A percentile compares a stretch with the other conserved stretches of the same genome.
phyloP scores from a whole-genome alignment of 768 basidiomycete genomes.

The Suillus brevipes region DNA sequence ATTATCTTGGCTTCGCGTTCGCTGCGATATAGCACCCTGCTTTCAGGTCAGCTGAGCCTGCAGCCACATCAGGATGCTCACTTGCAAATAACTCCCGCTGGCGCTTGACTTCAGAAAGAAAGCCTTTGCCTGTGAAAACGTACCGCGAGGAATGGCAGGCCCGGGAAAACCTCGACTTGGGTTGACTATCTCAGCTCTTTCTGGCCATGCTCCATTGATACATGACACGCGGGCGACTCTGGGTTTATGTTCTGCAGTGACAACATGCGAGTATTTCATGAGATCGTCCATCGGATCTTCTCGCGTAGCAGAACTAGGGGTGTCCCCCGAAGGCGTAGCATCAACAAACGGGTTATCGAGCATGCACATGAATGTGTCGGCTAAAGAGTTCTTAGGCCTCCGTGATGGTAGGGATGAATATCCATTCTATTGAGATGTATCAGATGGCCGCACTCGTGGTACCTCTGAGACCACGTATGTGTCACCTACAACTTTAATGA shows the following conservation, averaged over 20 bases:
- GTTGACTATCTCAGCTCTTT: not conserved
- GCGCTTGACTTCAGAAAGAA: constrained; percentile 3
- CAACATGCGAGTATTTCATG: constrained; percentile 1
- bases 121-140: constrained; percentile 8
- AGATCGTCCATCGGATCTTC: constrained; percentile 2
- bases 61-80: not conserved
- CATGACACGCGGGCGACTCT: constrained; percentile 3
- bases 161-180: not conserved
- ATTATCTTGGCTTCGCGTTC: constrained; percentile 4
- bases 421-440: not conserved
- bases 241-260: constrained; percentile 10
- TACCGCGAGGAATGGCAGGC: constrained; percentile 1
- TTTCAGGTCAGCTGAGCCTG: not conserved
- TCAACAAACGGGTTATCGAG: not conserved
- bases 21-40: not conserved
- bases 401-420: not conserved
- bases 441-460: not conserved
- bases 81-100: not conserved
- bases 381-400: not conserved
- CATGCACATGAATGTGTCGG: not conserved
- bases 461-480: not conserved
- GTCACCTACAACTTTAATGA: not conserved
- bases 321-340: not conserved
- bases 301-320: not conserved
- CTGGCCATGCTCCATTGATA: constrained; percentile 2